phyloP scores from a whole-genome alignment of 148 eudicot species.

The Cornus suecica region DNA sequence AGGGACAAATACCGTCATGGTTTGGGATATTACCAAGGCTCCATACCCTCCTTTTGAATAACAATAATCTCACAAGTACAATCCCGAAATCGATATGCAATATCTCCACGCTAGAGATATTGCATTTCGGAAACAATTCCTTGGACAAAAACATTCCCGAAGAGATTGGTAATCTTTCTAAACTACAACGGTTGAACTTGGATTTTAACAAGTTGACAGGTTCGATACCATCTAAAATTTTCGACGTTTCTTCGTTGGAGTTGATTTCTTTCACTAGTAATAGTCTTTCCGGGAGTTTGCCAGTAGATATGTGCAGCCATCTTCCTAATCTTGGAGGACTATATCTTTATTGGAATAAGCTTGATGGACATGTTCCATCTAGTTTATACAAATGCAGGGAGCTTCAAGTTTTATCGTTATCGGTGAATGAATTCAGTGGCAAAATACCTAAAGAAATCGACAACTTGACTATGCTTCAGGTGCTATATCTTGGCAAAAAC shows the following conservation, averaged over 20 bases:
- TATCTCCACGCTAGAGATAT: background rate
- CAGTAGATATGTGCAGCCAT: background rate
- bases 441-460: background rate
- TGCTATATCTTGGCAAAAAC: slow-evolving; percentile 12
- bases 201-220: slow-evolving; percentile 9
- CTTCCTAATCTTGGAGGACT: slow-evolving; percentile 16
- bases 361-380: slow-evolving; percentile 14
- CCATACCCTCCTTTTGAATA: background rate
- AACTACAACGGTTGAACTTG: background rate
- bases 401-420: slow-evolving; percentile 4
- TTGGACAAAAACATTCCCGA: slow-evolving; percentile 1
- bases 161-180: slow-evolving; percentile 9
- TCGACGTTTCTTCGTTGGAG: slow-evolving; percentile 15
- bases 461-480: background rate
- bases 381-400: slow-evolving; percentile 2
- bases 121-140: background rate
- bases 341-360: background rate
- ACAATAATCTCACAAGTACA: background rate
- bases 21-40: background rate
- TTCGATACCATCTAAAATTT: slow-evolving; percentile 16
- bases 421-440: background rate
- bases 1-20: background rate
- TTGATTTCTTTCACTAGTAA: background rate
- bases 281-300: slow-evolving; percentile 8
- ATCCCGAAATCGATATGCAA: background rate